A percentile compares a stretch with the other conserved stretches of the same genome.
phyloP scores from a whole-genome alignment of 2,329 filamentous ascomycete species.

The Didymella glomerata region DNA sequence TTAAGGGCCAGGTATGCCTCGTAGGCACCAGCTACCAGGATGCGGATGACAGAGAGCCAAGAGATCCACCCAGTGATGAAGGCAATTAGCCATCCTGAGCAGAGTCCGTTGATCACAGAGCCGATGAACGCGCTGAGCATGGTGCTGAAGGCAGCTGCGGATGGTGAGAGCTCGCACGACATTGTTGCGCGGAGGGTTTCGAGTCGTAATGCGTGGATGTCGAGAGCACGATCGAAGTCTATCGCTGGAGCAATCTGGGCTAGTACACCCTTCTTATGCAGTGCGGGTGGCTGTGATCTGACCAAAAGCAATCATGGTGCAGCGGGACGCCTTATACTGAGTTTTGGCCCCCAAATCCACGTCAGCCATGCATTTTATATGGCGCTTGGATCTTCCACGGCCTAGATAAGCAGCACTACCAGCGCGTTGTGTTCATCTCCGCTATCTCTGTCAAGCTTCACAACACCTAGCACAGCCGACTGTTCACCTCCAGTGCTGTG shows the following conservation, averaged over 20 bases:
- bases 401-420: not conserved
- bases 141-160: constrained; percentile 9
- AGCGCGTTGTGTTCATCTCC: not conserved
- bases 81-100: constrained; percentile 3
- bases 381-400: not conserved
- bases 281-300: not conserved
- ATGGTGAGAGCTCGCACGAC: constrained; percentile 6
- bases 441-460: not conserved
- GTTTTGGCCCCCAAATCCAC: not conserved
- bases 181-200: not conserved
- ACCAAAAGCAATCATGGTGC: not conserved
- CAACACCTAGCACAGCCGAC: not conserved
- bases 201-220: not conserved
- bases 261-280: no score
- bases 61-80: constrained; percentile 9
- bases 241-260: no score
- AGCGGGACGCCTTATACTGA: not conserved
- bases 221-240: not conserved
- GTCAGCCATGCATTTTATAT: not conserved
- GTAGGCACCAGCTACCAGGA: constrained; percentile 2
- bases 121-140: constrained; percentile 9
- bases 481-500: not conserved
- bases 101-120: constrained; percentile 8
- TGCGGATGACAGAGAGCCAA: constrained; percentile 7
- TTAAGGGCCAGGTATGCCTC: not conserved